These are phyloP conservation scores for Tuber brumale DNA, from an alignment of 495 filamentous ascomycete genomes.

Conservation along the genomic window DNA sequence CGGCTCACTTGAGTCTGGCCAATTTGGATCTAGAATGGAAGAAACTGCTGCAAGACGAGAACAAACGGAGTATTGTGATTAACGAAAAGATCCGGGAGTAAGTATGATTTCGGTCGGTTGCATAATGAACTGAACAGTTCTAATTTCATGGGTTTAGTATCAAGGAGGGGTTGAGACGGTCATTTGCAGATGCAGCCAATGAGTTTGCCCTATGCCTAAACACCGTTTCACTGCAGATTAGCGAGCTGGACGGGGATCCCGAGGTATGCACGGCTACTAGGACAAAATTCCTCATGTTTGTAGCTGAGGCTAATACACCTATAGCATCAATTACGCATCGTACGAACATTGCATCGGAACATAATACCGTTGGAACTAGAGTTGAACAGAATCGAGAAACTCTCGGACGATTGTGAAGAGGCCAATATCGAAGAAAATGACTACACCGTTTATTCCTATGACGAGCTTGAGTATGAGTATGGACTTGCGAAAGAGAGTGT, in stretches of 20 bases:
- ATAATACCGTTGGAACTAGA: constrained; percentile 82
- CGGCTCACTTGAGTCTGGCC: constrained; percentile 68
- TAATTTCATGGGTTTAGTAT: constrained; percentile 51
- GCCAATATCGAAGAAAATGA: constrained; percentile 99
- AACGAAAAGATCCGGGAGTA: constrained; percentile 96
- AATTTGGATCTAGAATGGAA: constrained; percentile 77
- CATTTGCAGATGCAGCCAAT: constrained; percentile 93
- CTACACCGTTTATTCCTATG: constrained; percentile 94
- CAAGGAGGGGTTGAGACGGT: constrained; percentile 85
- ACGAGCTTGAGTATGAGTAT: constrained; percentile 90
- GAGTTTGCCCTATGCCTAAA: constrained; percentile 92
- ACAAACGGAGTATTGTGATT: constrained; percentile 79
- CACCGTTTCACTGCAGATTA: constrained; percentile 85
- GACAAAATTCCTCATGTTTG: neutral
- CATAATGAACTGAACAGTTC: neutral
- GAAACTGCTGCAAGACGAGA: constrained; percentile 68
- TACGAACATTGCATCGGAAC: constrained; percentile 68
- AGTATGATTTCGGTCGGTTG: constrained; percentile 28
- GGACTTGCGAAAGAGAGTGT: constrained; percentile 84
- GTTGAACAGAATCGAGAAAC: constrained; percentile 57
- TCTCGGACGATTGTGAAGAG: constrained; percentile 80
- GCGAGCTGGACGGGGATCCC: constrained; percentile 87
- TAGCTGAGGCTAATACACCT: constrained; percentile 12
- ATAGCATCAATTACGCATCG: constrained; percentile 70
- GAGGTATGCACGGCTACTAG: constrained; percentile 49